Base-by-base conservation (phyloP, 331 rosid genomes). In the Pyracantha coccinea region DNA sequence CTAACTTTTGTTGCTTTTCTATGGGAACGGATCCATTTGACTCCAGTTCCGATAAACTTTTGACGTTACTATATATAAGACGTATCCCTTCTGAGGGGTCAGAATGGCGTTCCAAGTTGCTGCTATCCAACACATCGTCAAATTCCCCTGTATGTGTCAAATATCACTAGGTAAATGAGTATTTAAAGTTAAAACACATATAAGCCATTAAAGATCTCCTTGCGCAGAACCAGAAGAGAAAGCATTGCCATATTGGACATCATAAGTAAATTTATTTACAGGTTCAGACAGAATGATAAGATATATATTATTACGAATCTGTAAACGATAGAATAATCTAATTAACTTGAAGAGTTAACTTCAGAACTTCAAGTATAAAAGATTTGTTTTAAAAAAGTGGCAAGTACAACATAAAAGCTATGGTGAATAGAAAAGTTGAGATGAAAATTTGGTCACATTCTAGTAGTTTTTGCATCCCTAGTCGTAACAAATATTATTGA, bases 121-220 rank as follows among this genome's bases (percentile, higher is more conserved):
- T 83, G 81, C 86, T 83, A 71, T 90, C 92, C 85, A 94, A 85
- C 80, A 92, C 64, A 77, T 92, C 97, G 77, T 90, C 93, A 82
- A 94, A 94, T 79, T 94, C 97, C 69, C 97, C 99, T 92, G 89
- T 85, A 85, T 65, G 54, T 68, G 73, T 71, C 70, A 77, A 74
- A 66, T 72, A 44, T 25, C 24, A 55, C 29, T 65, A 63, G 57
- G 55, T 53, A 14, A 50, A n/a, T 69, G 28, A 45, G 75, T 20
- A 1, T 75, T 21, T n/a, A 65, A 80, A 14, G 28, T 64, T 14
- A 20, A 66, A 16, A 17, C 8, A 16, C 20, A 8, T 35, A 6
- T 15, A 23, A 2, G 1, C n/a, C 45, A 59, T 4, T 38, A 59
- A 19, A 59, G 33, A 60, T 71, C 52, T 50, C 55, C 55, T 57